Percentiles rank a stretch among this genome's conserved stretches.
phyloP scores from a whole-genome alignment of 768 basidiomycete species.

The Hygrophoropsis aurantiaca region DNA sequence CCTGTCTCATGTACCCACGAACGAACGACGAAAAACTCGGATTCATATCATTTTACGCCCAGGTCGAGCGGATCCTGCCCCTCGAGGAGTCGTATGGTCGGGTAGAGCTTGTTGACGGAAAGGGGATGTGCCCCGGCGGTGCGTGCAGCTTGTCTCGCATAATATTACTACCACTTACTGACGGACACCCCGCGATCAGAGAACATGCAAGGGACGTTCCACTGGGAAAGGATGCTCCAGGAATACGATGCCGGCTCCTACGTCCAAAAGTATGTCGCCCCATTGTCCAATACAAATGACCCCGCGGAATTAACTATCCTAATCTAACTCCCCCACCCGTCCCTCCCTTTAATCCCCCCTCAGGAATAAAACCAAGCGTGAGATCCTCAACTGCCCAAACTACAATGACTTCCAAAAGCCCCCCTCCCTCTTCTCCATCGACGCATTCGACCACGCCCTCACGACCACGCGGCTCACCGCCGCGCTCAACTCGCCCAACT shows the following conservation, averaged over 20 bases:
- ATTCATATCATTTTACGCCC: not conserved
- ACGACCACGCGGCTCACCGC: conserved; percentile 21
- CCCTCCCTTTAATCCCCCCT: not conserved
- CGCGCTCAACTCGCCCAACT: conserved; percentile 22
- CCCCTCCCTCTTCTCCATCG: conserved; percentile 22
- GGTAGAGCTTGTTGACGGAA: conserved; percentile 26
- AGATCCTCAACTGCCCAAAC: conserved; percentile 27
- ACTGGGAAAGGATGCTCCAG: conserved; percentile 19
- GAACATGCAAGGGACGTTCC: conserved; percentile 24
- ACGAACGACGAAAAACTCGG: no score
- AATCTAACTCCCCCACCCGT: no score
- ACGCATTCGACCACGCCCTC: conserved; percentile 21
- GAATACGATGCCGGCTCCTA: conserved; percentile 19
- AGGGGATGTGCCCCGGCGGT: conserved; percentile 26
- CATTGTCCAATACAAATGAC: conserved; percentile 6
- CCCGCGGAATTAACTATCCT: no score
- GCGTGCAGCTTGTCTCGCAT: not conserved
- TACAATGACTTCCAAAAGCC: conserved; percentile 27
- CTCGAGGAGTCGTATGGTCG: conserved; percentile 26
- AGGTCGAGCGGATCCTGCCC: conserved; percentile 26
- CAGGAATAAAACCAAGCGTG: conserved; percentile 22
- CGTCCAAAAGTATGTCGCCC: conserved; percentile 13
- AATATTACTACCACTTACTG: not conserved
- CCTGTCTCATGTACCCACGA: no score
- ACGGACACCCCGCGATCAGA: conserved; percentile 10